Evolutionary conservation across 2,329 filamentous ascomycete genomes (phyloP), one percentile per base, ranked within the genome.

Genomic region (Trichoderma oligosporum): DNA sequence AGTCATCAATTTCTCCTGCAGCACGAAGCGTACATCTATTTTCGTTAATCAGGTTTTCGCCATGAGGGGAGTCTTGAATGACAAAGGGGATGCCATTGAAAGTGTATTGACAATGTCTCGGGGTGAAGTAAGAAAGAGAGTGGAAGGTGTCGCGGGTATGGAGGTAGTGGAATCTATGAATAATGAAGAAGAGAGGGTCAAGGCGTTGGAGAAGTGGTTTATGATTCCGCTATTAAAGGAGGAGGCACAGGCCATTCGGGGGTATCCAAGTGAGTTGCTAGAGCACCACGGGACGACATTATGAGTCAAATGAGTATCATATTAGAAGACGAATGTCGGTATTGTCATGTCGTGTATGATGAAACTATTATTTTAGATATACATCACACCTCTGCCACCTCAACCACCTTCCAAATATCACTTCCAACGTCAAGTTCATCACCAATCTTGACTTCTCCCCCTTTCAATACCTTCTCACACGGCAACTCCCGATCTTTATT

Each of bases 131-230:
- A 82, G 80, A 61, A 68, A 63, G 52, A 70, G 72, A 31, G 49
- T 74, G 7, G 64, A 67, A 1, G 75, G 71, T 5, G 25, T 8
- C 5, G 35, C 46, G 14, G 62, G 73, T 56, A 49, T 56, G 11
- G 63, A 74, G 57, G 64, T 77, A 5, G 56, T 80, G n/a, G 70
- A 74, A 58, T 70, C 59, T 9, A 62, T 82, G 18, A 65, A 71
- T 52, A 77, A 59, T 2, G 82, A 85, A 65, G 68, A 70, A 9
- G 73, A 82, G 45, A 70, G 82, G 8, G 69, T 82, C 18, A 60
- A 64, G 44, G 80, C 76, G 9, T 65, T 85, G 61, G 71, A 73
- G 39, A 73, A 73, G 61, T 77, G 76, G 62, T 84, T 84, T 62
- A 71, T 67, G 7, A 75, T 85, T 46, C 65, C 70, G 33, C 66